Evolutionary conservation across 2,329 filamentous ascomycete genomes (phyloP).

Genomic region (Blumeria hordei): DNA sequence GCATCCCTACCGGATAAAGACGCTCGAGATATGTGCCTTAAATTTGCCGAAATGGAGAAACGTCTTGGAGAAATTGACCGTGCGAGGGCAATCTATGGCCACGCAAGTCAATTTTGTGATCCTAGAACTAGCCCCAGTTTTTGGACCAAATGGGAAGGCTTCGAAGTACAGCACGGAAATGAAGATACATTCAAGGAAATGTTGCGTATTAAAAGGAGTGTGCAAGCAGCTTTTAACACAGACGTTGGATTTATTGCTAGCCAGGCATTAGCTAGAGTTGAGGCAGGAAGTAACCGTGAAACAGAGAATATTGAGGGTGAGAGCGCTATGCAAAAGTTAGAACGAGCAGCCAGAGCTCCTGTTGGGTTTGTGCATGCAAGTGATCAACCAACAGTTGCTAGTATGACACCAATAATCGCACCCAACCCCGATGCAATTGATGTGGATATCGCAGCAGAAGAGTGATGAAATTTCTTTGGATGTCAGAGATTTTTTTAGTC

Average conservation of each 20-base stretch:
- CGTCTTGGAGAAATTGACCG: conserved; percentile 82
- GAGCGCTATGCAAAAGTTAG: conserved; percentile 60
- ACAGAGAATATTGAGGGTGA: conserved; percentile 16
- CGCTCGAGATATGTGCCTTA: conserved; percentile 93
- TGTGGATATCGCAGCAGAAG: conserved; percentile 28
- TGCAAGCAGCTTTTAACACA: conserved; percentile 95
- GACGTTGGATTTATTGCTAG: conserved; percentile 97
- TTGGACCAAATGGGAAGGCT: conserved; percentile 92
- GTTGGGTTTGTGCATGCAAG: conserved; percentile 79
- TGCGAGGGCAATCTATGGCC: conserved; percentile 82
- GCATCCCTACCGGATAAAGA: conserved; percentile 79
- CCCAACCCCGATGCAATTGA: conserved; percentile 72
- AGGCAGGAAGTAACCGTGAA: conserved; percentile 22
- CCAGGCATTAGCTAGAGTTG: conserved; percentile 67
- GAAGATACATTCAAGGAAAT: conserved; percentile 99
- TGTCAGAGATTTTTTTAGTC: too few species aligned
- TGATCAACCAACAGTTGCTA: conserved; percentile 36
- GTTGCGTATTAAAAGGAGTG: conserved; percentile 89
- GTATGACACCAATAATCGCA: conserved; percentile 18
- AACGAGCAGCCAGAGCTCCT: conserved; percentile 69
- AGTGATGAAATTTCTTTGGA: not conserved
- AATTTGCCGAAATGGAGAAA: conserved; percentile 93
- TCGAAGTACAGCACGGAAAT: conserved; percentile 94
- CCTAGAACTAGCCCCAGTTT: conserved; percentile 73
- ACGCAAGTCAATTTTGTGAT: conserved; percentile 93